Conservation (phyloP, 2,329 filamentous ascomycete genomes). For the Furcasterigmium furcatum region DNA sequence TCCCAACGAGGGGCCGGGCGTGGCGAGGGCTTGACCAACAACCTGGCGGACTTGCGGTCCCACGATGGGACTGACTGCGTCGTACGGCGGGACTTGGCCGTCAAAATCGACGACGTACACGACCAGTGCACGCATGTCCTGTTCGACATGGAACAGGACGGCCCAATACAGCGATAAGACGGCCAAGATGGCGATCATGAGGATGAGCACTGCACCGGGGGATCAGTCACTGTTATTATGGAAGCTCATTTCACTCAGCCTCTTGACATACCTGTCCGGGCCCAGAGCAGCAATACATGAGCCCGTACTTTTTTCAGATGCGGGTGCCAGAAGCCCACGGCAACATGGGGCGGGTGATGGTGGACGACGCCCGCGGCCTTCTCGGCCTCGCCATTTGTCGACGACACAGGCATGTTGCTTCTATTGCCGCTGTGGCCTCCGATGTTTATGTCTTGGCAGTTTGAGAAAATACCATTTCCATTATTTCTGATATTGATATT, state of each 20-base stretch:
- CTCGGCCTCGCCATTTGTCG: too few relatives aligned
- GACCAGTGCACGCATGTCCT: conserved; percentile 42
- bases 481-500: too few relatives aligned
- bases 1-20: conserved; percentile 38
- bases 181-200: conserved; percentile 52
- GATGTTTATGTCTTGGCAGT: too few relatives aligned
- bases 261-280: conserved; percentile 20
- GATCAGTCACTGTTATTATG: neutral
- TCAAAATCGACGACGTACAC: conserved; percentile 65
- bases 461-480: too few relatives aligned
- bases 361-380: neutral
- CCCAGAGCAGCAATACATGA: conserved; percentile 20
- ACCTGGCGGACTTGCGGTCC: conserved; percentile 49
- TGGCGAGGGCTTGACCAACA: conserved; percentile 37
- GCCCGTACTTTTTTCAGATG: conserved; percentile 21
- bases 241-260: neutral
- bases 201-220: conserved; percentile 36
- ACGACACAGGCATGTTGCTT: too few relatives aligned
- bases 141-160: conserved; percentile 46
- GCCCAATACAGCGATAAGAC: conserved; percentile 62
- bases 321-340: conserved; percentile 43
- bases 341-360: conserved; percentile 14
- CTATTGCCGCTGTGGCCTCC: too few relatives aligned
- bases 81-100: conserved; percentile 48
- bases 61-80: conserved; percentile 45